A percentile compares a stretch with the other conserved stretches of the same genome.
Conservation (phyloP, 768 basidiomycete genomes). For the Naematelia aurantialba region DNA sequence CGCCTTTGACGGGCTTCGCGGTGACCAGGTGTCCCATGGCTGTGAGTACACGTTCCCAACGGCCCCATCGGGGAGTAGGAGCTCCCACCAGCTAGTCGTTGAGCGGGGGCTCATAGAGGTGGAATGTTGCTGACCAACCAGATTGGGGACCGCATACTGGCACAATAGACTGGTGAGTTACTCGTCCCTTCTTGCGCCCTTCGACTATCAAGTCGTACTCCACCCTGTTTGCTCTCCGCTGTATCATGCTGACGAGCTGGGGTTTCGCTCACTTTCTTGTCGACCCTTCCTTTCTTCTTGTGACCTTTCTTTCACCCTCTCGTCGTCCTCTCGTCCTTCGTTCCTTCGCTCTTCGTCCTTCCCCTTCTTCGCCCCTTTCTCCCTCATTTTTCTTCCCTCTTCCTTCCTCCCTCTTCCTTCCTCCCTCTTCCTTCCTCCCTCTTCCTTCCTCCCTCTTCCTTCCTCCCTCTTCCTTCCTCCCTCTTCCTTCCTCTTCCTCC, state of each 20-base stretch:
- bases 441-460: too few species aligned
- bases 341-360: not conserved
- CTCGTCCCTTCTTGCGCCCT: too few species aligned
- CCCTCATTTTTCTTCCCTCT: not conserved
- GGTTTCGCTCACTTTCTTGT: too few species aligned
- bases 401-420: not conserved
- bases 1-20: conserved; percentile 39
- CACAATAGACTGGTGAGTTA: conserved; percentile 42
- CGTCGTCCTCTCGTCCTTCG: not conserved
- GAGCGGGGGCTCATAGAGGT: not conserved
- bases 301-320: not conserved
- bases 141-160: conserved; percentile 47
- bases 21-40: conserved; percentile 35
- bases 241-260: too few species aligned
- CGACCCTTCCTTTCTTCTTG: not conserved
- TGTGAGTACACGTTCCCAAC: conserved; percentile 10
- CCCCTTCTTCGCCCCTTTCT: not conserved
- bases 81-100: too few species aligned
- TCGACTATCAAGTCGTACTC: not conserved
- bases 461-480: too few species aligned
- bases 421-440: too few species aligned
- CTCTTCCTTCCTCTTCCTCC: too few species aligned
- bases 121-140: conserved; percentile 11
- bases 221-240: not conserved
- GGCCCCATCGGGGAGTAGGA: too few species aligned